Evolutionary conservation across 495 filamentous ascomycete species (phyloP).

Genomic region (Cercophora newfieldiana): DNA sequence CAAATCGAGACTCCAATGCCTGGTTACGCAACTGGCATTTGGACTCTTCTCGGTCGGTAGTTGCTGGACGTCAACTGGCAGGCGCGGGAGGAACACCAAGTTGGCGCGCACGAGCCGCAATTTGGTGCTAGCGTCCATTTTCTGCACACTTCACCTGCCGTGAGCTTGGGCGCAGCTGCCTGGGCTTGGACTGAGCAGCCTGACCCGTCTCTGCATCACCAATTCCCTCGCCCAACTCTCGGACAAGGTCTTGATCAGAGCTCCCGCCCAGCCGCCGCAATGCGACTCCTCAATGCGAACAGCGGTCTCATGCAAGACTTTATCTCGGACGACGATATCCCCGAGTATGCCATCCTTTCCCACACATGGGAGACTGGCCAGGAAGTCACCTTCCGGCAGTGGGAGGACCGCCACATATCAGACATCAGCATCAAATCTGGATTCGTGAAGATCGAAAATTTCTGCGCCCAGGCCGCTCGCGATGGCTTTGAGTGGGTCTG

Average conservation of each 20-base stretch:
- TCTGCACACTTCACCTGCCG: too few species aligned
- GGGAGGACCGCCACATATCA: constrained; percentile 17
- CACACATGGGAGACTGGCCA: constrained; percentile 33
- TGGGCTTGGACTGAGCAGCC: too few species aligned
- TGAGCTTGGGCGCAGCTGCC: too few species aligned
- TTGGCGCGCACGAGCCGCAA: too few species aligned
- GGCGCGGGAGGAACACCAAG: too few species aligned
- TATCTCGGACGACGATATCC: constrained; percentile 4
- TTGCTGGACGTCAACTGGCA: too few species aligned
- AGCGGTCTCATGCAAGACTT: constrained; percentile 4
- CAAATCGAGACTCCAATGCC: too few species aligned
- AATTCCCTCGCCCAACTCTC: not conserved
- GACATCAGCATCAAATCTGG: constrained; percentile 12
- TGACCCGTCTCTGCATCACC: too few species aligned
- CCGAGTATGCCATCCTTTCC: constrained; percentile 34
- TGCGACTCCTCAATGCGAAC: not conserved
- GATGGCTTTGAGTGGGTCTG: constrained; percentile 27
- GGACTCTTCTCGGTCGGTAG: too few species aligned
- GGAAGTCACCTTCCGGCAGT: constrained; percentile 30
- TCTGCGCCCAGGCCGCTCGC: constrained; percentile 17
- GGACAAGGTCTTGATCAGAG: too few species aligned
- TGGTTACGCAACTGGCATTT: too few species aligned
- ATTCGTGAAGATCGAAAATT: constrained; percentile 29
- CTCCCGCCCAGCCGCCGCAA: not conserved
- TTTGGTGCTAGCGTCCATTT: too few species aligned